These are phyloP conservation scores for Parietaria judaica DNA, from an alignment of 306 rosid species.

Conservation along the genomic window DNA sequence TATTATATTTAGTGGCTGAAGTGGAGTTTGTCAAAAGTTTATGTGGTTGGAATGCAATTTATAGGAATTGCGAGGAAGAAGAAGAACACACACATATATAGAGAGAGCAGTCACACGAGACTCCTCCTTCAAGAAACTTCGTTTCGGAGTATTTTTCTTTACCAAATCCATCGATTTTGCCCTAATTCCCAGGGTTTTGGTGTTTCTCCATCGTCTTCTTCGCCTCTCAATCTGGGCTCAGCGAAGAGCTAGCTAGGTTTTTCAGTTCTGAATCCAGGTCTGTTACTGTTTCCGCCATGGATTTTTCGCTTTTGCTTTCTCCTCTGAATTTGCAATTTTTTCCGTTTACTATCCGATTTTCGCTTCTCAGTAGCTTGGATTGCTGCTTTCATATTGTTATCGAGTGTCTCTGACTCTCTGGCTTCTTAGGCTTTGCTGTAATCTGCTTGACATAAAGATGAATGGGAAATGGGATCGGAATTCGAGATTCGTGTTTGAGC, in stretches of 20 bases:
- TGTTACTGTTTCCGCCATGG: background rate
- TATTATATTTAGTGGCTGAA: too few relatives aligned
- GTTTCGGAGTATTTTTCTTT: background rate
- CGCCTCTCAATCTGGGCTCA: background rate
- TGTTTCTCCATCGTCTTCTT: background rate
- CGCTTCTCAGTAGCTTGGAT: background rate
- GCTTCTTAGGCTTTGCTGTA: background rate
- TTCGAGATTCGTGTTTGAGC: background rate
- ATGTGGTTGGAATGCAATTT: too few relatives aligned
- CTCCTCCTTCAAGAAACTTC: background rate
- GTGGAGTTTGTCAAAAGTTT: too few relatives aligned
- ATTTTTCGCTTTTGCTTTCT: background rate
- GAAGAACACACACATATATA: too few relatives aligned
- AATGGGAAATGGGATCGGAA: background rate
- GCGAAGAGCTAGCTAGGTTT: background rate
- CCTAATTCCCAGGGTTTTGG: background rate
- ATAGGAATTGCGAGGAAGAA: too few relatives aligned
- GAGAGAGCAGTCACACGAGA: too few relatives aligned
- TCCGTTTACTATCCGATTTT: background rate
- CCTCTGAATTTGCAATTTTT: too few relatives aligned
- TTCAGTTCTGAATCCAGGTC: background rate
- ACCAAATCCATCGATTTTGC: background rate
- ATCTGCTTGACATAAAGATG: background rate
- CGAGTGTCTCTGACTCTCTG: background rate
- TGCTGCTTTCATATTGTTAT: background rate